These are phyloP conservation scores for Simplicillium sp. DNA, from an alignment of 2,329 filamentous ascomycete species.

Conservation along the genomic window DNA sequence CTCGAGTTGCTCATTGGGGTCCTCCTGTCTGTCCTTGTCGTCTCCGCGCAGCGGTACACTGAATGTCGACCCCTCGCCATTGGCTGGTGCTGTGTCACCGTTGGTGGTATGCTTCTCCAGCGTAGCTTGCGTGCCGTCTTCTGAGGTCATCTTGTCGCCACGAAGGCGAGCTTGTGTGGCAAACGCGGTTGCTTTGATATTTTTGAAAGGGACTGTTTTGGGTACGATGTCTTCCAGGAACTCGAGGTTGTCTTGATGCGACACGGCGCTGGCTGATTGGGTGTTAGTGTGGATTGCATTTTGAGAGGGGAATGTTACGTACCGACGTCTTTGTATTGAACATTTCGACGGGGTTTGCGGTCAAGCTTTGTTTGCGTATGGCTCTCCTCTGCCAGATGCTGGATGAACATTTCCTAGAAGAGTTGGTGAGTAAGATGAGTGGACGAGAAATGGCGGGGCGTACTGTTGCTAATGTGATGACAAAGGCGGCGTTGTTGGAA, in stretches of 20 bases:
- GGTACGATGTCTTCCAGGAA: slow-evolving; percentile 90
- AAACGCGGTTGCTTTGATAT: slow-evolving; percentile 57
- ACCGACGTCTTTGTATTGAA: slow-evolving; percentile 94
- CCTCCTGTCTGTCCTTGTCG: slow-evolving; percentile 20
- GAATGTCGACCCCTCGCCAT: slow-evolving; percentile 15
- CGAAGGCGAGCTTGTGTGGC: slow-evolving; percentile 35
- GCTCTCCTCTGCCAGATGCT: slow-evolving; percentile 76
- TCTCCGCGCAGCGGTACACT: slow-evolving; percentile 13
- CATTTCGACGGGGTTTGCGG: slow-evolving; percentile 81
- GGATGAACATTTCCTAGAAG: slow-evolving; percentile 81
- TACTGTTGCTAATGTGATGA: slow-evolving; percentile 84
- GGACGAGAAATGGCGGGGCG: slow-evolving; percentile 13
- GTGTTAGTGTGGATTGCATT: background rate
- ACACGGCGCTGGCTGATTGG: slow-evolving; percentile 64
- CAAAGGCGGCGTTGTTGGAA: slow-evolving; percentile 89
- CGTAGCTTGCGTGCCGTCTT: slow-evolving; percentile 12
- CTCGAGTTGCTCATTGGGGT: slow-evolving; percentile 44
- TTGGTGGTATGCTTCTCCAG: slow-evolving; percentile 12
- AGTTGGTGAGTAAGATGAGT: too few species aligned
- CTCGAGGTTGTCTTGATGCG: slow-evolving; percentile 85
- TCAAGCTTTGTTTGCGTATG: slow-evolving; percentile 86
- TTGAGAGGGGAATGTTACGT: slow-evolving; percentile 16
- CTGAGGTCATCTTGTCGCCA: slow-evolving; percentile 26
- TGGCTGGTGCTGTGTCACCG: slow-evolving; percentile 18
- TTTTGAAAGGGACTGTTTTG: slow-evolving; percentile 71